Base-by-base conservation (phyloP, 352 stramenopile species). In the Pythium brassicae region DNA sequence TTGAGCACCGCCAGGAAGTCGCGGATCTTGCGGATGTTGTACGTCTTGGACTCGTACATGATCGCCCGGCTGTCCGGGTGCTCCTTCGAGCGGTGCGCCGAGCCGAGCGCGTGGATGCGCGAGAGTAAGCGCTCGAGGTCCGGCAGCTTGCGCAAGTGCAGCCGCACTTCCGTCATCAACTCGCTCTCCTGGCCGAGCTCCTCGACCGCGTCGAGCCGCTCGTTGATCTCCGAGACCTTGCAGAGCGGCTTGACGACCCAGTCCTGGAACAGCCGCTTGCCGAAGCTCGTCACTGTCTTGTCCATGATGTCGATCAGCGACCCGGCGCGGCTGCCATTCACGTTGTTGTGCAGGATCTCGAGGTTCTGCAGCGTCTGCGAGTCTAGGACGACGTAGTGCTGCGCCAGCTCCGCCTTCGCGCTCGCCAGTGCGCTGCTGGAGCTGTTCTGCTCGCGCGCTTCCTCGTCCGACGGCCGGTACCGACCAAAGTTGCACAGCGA, bases 211-310 rank as follows among this genome's bases (percentile, higher is more conserved):
- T 99, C 92, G 20, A 98, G 80, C 5, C 97, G 91, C 48, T 92
- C 82, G 62, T 98, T 91, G 73, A 99, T 99, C 39, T 98, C 94
- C 8, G 65, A 64, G 45, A 96, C 89, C 27, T 87, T 83, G 65
- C 97, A 98, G 32, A 99, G 76, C 2, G 98, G 98, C 50, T 98
- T 91, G 4, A 98, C 77, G 27, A 99, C 78, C 97, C 97, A 99
- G 26, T 97, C 92, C 50, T 94, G 80, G 50, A 99, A 95, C 63
- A 98, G 78, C 2, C 97, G 88, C 52, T 87, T 83, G 43, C 98
- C 98, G 70, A 99, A 98, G 39, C 92, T 87, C 29, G 94, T 99
- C 47, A 92, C 71, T 0, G 84, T 94, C 61, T 94, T 92, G 63
- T 95, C 84, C 60, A 97, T 78, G 42, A 92, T 87, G 54, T 92